These are phyloP conservation scores for Rubroboletus satanas DNA, from an alignment of 768 basidiomycete genomes.

Conservation along the genomic window DNA sequence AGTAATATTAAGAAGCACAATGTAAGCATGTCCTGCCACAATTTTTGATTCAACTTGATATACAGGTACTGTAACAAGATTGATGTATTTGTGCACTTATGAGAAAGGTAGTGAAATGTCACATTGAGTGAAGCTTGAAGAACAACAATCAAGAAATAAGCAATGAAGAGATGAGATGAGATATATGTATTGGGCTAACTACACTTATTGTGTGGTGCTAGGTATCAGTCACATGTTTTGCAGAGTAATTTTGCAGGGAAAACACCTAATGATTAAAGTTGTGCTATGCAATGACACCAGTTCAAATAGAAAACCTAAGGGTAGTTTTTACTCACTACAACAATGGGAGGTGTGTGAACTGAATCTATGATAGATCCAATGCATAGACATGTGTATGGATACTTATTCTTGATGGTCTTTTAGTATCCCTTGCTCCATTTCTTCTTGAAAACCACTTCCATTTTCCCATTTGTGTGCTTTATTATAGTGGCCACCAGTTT, in stretches of 20 bases:
- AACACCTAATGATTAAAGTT: too few relatives aligned
- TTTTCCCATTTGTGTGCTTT: conserved; percentile 92
- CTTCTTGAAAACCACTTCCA: conserved; percentile 93
- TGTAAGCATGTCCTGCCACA: too few relatives aligned
- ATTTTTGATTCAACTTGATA: too few relatives aligned
- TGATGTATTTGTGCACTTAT: background rate
- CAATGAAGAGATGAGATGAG: background rate
- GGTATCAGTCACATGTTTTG: too few relatives aligned
- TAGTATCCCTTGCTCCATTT: conserved; percentile 98
- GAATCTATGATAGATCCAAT: conserved; percentile 90
- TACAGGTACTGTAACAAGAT: too few relatives aligned
- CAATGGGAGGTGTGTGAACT: conserved; percentile 36
- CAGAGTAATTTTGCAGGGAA: too few relatives aligned
- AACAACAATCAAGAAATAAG: background rate
- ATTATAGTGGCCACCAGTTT: conserved; percentile 86
- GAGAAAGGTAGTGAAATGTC: background rate
- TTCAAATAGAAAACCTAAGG: too few relatives aligned
- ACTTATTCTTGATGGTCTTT: conserved; percentile 90
- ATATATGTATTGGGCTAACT: too few relatives aligned
- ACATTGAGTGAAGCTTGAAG: background rate
- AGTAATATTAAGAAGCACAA: too few relatives aligned
- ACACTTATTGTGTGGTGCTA: too few relatives aligned
- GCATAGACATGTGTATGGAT: conserved; percentile 91
- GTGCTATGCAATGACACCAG: too few relatives aligned
- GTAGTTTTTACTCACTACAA: too few relatives aligned